Evolutionary conservation across 441 rosid genomes (phyloP), one percentile per base, ranked within the genome.

Genomic region (Gossypium lobatum): DNA sequence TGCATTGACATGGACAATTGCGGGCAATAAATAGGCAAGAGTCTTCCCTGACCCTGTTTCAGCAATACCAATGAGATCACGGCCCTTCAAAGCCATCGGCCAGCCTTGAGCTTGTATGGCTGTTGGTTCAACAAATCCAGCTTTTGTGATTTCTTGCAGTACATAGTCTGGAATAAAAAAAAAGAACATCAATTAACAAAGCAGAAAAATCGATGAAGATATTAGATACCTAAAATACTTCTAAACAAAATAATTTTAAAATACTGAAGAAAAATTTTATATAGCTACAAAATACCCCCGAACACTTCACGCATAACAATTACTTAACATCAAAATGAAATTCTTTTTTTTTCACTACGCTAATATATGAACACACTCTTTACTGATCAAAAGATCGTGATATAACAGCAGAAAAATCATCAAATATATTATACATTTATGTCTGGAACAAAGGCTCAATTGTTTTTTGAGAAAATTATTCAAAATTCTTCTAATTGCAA

Each of bases 41-140:
- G 97, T 94, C 88, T 92, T 94, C 55, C 98, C 98, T 7, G 97
- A 92, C 9, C 98, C 97, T 26, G 98, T 94, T 85, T 92, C 98
- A 64, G 97, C 98, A 80, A 92, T 92, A 72, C 97, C 98, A 25
- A 92, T 86, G 37, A 92, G 96, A 81, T 91, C 97, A 73, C 97
- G 93, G 11, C 97, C 98, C 79, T 83, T 91, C 79, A 94, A 85
- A 37, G 98, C 98, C 97, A 94, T 94, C 53, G 98, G 98, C 97
- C 98, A 94, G 8, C 98, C 98, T 76, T 94, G 98, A 75, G 98
- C 82, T 80, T 94, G 97, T 78, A 92, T 94, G 45, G 98, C 88
- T 13, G 97, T 94, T 60, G 98, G 98, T 76, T 92, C 98, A 39
- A 84, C 82, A 80, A 95, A 95, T 67, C 98, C 98, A 68, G 97